These are phyloP conservation scores for Clavispora phyllophila DNA, from an alignment of 805 yeast species.

Conservation along the genomic window DNA sequence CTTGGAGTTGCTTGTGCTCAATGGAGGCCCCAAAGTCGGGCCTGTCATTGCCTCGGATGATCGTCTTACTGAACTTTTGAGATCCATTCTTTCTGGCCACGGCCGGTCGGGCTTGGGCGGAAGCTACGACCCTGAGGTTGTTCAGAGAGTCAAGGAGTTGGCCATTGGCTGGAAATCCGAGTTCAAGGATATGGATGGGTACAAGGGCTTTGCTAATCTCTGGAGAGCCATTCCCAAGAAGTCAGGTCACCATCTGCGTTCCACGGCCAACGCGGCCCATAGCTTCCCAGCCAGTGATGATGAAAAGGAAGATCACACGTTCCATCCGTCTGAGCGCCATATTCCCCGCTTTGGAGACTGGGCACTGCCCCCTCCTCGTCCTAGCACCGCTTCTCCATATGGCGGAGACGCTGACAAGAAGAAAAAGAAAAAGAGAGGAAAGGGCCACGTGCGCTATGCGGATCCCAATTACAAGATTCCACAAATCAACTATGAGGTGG, in stretches of 20 bases:
- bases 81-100: slow-evolving; percentile 39
- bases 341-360: background rate
- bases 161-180: slow-evolving; percentile 67
- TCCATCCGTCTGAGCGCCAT: background rate
- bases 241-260: background rate
- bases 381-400: slow-evolving; percentile 20
- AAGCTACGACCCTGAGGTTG: slow-evolving; percentile 38
- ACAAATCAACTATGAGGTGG: slow-evolving; percentile 60
- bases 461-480: slow-evolving; percentile 59
- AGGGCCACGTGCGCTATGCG: slow-evolving; percentile 25
- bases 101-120: slow-evolving; percentile 32
- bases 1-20: slow-evolving; percentile 35
- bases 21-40: slow-evolving; percentile 40
- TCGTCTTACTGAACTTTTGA: slow-evolving; percentile 60
- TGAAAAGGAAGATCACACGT: background rate
- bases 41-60: slow-evolving; percentile 58
- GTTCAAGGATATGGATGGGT: slow-evolving; percentile 44
- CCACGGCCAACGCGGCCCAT: background rate
- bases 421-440: slow-evolving; percentile 4
- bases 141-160: slow-evolving; percentile 43
- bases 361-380: slow-evolving; percentile 17
- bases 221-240: slow-evolving; percentile 40
- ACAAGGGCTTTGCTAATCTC: slow-evolving; percentile 44
- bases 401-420: slow-evolving; percentile 12
- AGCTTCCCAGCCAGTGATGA: background rate